Percentiles rank a stretch among this genome's conserved stretches.
Evolutionary conservation across 371 early-diverging fungal species (phyloP).

Genomic region (Mucor plumbeus): DNA sequence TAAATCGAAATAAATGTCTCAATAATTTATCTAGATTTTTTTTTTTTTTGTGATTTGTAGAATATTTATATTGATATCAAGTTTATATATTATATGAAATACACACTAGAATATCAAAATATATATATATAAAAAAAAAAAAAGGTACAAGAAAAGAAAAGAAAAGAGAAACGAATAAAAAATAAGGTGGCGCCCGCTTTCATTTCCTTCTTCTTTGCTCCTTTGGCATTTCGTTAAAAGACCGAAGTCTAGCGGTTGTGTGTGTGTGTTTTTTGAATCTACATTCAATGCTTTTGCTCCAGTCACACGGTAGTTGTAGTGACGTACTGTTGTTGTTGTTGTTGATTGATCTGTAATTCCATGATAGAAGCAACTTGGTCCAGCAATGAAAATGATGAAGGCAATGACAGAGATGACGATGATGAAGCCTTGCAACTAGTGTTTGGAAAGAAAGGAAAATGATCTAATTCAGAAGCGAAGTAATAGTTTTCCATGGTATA

Average conservation of each 20-base stretch:
- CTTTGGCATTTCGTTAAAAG: constrained; percentile 6
- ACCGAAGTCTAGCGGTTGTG: background rate
- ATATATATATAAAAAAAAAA: no score
- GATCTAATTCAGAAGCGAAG: constrained; percentile 41
- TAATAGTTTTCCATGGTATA: constrained; percentile 38
- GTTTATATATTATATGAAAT: background rate
- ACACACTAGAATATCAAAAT: background rate
- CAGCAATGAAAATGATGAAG: background rate
- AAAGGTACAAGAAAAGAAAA: constrained; percentile 5
- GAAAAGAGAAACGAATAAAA: constrained; percentile 6
- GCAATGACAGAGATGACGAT: background rate
- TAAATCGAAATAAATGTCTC: background rate
- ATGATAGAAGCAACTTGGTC: constrained; percentile 2
- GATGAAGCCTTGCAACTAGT: background rate
- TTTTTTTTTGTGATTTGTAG: background rate
- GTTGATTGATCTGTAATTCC: constrained; percentile 5
- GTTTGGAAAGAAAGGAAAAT: constrained; percentile 23
- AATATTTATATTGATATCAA: background rate
- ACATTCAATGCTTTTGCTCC: background rate
- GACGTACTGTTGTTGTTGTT: constrained; percentile 1
- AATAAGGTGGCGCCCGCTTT: constrained; percentile 9
- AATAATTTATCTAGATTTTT: background rate
- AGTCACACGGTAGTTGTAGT: constrained; percentile 3
- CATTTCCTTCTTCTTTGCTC: background rate
- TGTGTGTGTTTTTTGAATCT: background rate